Conservation (phyloP, 371 early-diverging fungal species). For the Zancudomyces culisetae region DNA sequence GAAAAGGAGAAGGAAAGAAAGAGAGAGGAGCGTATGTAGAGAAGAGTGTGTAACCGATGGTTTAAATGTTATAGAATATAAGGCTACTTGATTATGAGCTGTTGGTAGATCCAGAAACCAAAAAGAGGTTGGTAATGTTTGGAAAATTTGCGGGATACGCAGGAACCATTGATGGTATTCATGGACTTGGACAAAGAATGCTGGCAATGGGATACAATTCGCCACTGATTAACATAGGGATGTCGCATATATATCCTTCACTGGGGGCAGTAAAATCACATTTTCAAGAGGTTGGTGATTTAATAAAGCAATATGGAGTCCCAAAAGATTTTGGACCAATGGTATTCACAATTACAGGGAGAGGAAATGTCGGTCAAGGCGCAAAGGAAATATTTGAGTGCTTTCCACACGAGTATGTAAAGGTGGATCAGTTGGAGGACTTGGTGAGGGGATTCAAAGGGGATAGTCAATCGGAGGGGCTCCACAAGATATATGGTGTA, state of each 20-base stretch:
- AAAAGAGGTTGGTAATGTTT: conserved; percentile 74
- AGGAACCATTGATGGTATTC: conserved; percentile 85
- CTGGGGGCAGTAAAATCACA: conserved; percentile 58
- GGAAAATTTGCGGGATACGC: conserved; percentile 89
- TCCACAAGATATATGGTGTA: conserved; percentile 38
- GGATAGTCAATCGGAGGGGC: conserved; percentile 12
- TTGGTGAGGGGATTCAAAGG: conserved; percentile 36
- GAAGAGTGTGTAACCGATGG: background rate
- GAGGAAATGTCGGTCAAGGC: conserved; percentile 84
- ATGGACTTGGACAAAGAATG: conserved; percentile 79
- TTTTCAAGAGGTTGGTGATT: conserved; percentile 51
- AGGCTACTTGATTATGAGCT: conserved; percentile 90
- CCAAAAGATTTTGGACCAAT: conserved; percentile 77
- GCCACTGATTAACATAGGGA: conserved; percentile 77
- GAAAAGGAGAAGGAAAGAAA: background rate
- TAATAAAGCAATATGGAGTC: conserved; percentile 67
- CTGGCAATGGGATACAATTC: conserved; percentile 80
- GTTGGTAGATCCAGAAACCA: conserved; percentile 51
- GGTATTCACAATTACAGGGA: conserved; percentile 80
- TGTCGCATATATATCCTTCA: conserved; percentile 70
- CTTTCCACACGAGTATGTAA: conserved; percentile 80
- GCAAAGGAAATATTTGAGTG: conserved; percentile 76
- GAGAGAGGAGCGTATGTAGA: background rate
- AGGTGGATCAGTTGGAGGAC: conserved; percentile 53
- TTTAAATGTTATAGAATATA: conserved; percentile 30